These are phyloP conservation scores for Termitomyces sp. DNA, from an alignment of 768 basidiomycete genomes.

Conservation along the genomic window DNA sequence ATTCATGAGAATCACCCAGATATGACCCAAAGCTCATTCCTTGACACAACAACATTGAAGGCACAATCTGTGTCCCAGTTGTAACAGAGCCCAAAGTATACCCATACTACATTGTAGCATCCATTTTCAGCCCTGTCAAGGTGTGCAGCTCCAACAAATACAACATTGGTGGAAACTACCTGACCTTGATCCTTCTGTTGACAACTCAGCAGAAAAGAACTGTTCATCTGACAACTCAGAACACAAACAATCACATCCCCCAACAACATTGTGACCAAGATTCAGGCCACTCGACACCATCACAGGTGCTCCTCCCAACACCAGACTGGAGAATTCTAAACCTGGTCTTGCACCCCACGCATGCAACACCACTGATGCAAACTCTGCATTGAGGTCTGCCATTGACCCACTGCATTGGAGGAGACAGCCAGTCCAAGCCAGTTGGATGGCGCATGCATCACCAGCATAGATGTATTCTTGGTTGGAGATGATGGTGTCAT, in stretches of 20 bases:
- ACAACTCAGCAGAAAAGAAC: constrained; percentile 37
- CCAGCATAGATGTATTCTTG: constrained; percentile 69
- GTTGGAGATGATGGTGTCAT: constrained; percentile 67
- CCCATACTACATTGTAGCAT: constrained; percentile 19
- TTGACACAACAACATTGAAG: constrained; percentile 51
- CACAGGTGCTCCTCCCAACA: constrained; percentile 61
- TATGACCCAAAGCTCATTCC: constrained; percentile 53
- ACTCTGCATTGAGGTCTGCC: constrained; percentile 63
- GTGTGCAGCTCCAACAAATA: constrained; percentile 24
- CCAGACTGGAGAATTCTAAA: constrained; percentile 27
- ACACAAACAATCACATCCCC: constrained; percentile 29
- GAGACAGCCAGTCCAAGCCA: constrained; percentile 42
- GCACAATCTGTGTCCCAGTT: constrained; percentile 38
- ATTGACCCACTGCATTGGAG: constrained; percentile 67
- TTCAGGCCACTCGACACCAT: constrained; percentile 69
- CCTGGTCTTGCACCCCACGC: constrained; percentile 38
- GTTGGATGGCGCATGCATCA: constrained; percentile 69
- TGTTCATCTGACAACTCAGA: constrained; percentile 30
- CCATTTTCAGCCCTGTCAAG: constrained; percentile 24
- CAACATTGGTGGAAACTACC: constrained; percentile 32
- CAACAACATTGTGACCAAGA: constrained; percentile 34
- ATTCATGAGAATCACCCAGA: constrained; percentile 51
- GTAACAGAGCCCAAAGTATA: constrained; percentile 30
- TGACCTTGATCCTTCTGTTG: constrained; percentile 26
- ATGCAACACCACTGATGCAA: constrained; percentile 48